A percentile compares a stretch with the other conserved stretches of the same genome.
phyloP scores from a whole-genome alignment of 2,329 filamentous ascomycete species.

The Apiospora kogelbergensis region DNA sequence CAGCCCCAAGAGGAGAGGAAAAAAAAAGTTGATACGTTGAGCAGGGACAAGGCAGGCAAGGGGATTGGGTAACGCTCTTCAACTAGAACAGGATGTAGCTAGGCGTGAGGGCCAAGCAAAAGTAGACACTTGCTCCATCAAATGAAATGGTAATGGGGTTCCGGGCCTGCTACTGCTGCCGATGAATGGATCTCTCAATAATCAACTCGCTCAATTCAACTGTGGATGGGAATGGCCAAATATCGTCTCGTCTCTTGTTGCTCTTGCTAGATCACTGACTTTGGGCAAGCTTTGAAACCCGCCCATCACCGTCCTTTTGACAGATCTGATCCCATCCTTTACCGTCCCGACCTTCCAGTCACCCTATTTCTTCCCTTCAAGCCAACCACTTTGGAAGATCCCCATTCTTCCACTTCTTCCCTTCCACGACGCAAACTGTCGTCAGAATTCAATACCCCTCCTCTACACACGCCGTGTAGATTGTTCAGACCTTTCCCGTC shows the following conservation, averaged over 20 bases:
- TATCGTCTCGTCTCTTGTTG: not conserved
- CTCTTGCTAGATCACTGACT: not conserved
- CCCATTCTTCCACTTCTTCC: slow-evolving; percentile 8
- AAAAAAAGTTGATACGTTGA: slow-evolving; percentile 12
- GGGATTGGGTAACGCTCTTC: not conserved
- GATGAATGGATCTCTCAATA: slow-evolving; percentile 1
- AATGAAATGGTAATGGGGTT: slow-evolving; percentile 7
- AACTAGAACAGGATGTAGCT: not conserved
- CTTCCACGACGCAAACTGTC: not conserved
- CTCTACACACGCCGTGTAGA: not conserved
- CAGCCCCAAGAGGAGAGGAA: not conserved
- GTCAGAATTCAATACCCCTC: not conserved
- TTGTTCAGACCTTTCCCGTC: not conserved
- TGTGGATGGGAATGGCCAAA: not conserved
- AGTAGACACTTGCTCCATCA: slow-evolving; percentile 3
- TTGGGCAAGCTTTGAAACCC: slow-evolving; percentile 9
- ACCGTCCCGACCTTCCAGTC: not conserved
- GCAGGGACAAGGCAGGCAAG: slow-evolving; percentile 2
- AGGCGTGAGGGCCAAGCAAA: not conserved
- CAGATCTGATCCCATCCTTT: not conserved
- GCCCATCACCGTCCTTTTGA: slow-evolving; percentile 7
- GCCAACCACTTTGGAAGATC: slow-evolving; percentile 2
- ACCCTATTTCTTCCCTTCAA: slow-evolving; percentile 1
- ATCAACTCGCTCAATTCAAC: not conserved
- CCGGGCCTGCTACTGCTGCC: not conserved